Base-by-base conservation (phyloP, 495 filamentous ascomycete genomes). In the Sabuloglossum arenarium region DNA sequence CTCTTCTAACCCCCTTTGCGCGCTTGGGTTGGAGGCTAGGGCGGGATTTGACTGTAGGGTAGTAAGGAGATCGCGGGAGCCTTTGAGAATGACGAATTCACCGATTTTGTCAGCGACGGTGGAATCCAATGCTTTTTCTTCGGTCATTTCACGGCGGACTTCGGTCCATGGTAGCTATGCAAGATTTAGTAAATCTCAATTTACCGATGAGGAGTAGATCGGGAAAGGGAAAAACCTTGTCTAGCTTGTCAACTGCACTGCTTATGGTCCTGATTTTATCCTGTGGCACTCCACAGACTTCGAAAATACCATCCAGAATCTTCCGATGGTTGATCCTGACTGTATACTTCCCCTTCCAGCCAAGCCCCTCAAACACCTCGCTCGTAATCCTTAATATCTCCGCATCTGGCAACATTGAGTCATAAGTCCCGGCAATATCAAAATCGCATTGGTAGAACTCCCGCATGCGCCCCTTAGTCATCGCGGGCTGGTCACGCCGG, bases 391-490 rank as follows among this genome's bases (percentile, higher is more conserved):
- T 71, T 58, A 97, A 67, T 55, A 94, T 82, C 71, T 96, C 90
- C n/a, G 90, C 86, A 68, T 96, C 90, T 47, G 90, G 86, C 24
- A 96, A 73, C 90, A 97, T 96, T n/a, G 84, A 66, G 63, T 96
- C 90, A 67, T 86, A 93, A 31, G 71, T 68, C 58, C 89, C 90
- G 25, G 90, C 90, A 70, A 96, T 88, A 67, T 97, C 90, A 65
- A 96, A 94, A 69, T 97, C 90, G 69, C 89, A 95, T 72, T 97
- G 90, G 68, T 93, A 94, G 69, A 98, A 95, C 68, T 98, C 90
- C 58, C 91, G 77, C 84, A 96, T 90, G 6, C 87, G 78, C 53
- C 91, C 91, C 65, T 88, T 88, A 54, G 78, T 82, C 73, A 91
- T 85, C 55, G 84, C 84, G 0, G 83, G 83, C 66, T 86, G 82